Base-by-base conservation (phyloP, 306 rosid genomes). In the Vachellia collinsii region DNA sequence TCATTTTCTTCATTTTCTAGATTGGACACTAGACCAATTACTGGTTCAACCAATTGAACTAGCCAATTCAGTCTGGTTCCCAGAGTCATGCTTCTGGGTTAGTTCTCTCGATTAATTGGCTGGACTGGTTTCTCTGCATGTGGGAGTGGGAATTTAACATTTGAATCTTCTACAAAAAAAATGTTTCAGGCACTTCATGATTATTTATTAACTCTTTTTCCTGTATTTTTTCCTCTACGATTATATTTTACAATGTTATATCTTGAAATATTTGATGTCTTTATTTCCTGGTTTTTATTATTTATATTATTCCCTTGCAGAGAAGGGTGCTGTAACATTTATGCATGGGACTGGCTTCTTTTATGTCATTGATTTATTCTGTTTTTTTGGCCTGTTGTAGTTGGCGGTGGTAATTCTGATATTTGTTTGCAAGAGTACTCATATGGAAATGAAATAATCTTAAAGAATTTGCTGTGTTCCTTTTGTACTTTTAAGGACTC, bases 301-400 rank as follows among this genome's bases (percentile, higher is more conserved):
- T 65, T 70, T 77, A 59, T 70, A 44, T 75, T 82, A 59, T 62
- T 37, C 75, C 42, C 76, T 80, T 53, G 61, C 16, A 17, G 8
- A 14, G 47, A 19, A 47, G 59, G 62, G 61, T 79, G 70, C 41
- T 76, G 46, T 70, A 44, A n/a, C 47, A 25, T 69, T 74, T 67
- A 48, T 51, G 8, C 22, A n/a, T 7, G 25, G 56, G 9, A 65
- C 39, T 80, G 53, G 20, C 39, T 42, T 59, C 64, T 58, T 65
- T 74, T 51, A 29, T 6, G 47, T 62, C 63, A 29, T 25, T 63
- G 10, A 8, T 42, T 54, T 66, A 67, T 43, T 17, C 13, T 37
- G 19, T 37, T 6, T 48, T 64, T 29, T 42, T 22, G 71, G 75
- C 44, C 29, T 25, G 44, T 54, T 34, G 79, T 25, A 54, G 38